A percentile compares a stretch with the other conserved stretches of the same genome.
phyloP scores from a whole-genome alignment of 2,329 filamentous ascomycete genomes.

The Alternaria sp. region DNA sequence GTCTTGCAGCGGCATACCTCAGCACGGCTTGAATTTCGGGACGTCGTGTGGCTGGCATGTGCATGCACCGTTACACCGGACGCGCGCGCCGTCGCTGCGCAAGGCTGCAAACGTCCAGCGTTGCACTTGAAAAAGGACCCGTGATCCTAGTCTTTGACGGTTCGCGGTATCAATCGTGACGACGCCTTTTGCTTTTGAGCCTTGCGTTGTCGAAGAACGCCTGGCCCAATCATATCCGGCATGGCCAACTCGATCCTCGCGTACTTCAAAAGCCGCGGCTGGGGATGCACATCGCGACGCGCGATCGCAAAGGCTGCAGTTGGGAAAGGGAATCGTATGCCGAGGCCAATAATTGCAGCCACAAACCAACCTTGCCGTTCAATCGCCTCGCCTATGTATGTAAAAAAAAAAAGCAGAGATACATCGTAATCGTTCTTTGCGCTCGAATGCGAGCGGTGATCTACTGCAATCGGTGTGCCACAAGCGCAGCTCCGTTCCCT shows the following conservation, averaged over 20 bases:
- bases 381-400: not conserved
- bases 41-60: not conserved
- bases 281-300: not conserved
- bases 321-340: not conserved
- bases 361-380: not conserved
- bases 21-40: not conserved
- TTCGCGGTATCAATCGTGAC: not conserved
- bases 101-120: slow-evolving; percentile 1
- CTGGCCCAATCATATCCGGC: slow-evolving; percentile 1
- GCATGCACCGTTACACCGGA: not conserved
- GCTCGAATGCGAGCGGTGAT: not conserved
- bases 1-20: not conserved
- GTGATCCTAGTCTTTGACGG: not conserved
- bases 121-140: not conserved
- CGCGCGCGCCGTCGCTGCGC: not conserved
- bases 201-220: not conserved
- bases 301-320: not conserved
- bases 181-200: slow-evolving; percentile 3
- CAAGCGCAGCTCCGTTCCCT: not conserved
- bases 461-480: not conserved
- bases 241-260: not conserved
- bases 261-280: not conserved
- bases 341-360: not conserved
- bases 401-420: not conserved
- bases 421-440: not conserved